Evolutionary conservation across 2,329 filamentous ascomycete species (phyloP), one percentile per base, ranked within the genome.

Genomic region (Gaeumannomyces sp.): DNA sequence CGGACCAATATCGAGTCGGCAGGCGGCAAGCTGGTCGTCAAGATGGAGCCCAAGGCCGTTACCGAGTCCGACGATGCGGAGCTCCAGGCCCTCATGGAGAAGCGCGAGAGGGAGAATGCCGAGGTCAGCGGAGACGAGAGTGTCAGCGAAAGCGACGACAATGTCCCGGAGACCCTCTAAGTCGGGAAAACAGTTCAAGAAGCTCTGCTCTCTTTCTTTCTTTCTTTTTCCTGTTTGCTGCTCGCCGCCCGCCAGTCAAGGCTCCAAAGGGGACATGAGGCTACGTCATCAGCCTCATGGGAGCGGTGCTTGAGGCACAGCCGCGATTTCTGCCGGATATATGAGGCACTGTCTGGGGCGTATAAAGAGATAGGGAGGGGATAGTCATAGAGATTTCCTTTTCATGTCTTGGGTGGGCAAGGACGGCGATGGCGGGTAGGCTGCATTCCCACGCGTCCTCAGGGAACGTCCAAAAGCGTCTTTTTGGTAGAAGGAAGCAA

Each of bases 41-140:
- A 96, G 87, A 99, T 99, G 95, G 93, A 95, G 73, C 95, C 95
- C 71, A 98, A 98, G 88, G 95, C 96, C 5, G 95, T 99, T 68
- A 99, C 95, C 1, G 96, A 98, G 84, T 96, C 93, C 77, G 96
- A 99, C 73, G 95, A 99, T 74, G 95, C 94, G 31, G 93, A 97
- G 79, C 83, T 99, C 70, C 93, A 97, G 78, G 95, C 94, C 63
- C 85, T 99, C 69, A 99, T 99, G 95, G 95, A 98, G 85, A 97
- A 98, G 89, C 89, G 91, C 70, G 95, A 97, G 83, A 89, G 92
- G 70, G 94, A 98, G 85, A 99, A 99, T 79, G 91, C 92, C 76
- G 92, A 99, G 78, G 92, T 99, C 74, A 97, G 93, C 77, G 95
- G 95, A 73, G 96, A 99, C 76, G 95, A 99, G 83, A 95, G 93